phyloP scores from a whole-genome alignment of 306 rosid genomes.

The Cercis canadensis region DNA sequence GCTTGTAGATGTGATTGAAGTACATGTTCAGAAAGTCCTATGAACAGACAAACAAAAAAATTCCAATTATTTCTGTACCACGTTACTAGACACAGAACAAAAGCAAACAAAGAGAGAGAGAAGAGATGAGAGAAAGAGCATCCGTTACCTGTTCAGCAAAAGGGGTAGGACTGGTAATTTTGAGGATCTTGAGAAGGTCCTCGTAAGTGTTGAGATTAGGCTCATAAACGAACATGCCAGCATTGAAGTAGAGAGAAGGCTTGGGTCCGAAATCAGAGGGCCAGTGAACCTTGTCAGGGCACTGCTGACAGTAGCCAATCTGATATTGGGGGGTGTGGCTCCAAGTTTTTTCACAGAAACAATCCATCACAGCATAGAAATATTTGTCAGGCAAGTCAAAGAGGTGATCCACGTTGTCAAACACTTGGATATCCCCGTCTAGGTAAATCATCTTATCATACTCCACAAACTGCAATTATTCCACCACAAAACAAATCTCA shows the following conservation, averaged over 20 bases:
- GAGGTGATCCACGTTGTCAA: constrained; percentile 69
- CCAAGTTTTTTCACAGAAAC: constrained; percentile 83
- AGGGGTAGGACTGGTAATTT: constrained; percentile 56
- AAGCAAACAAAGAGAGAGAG: too few relatives aligned
- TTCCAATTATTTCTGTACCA: too few relatives aligned
- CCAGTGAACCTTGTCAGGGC: constrained; percentile 75
- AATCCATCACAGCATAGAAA: constrained; percentile 82
- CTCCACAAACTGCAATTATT: constrained; percentile 69
- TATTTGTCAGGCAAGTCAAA: constrained; percentile 59
- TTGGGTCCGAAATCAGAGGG: constrained; percentile 57
- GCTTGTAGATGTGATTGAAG: constrained; percentile 63
- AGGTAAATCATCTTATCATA: constrained; percentile 79
- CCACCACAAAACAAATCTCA: too few relatives aligned
- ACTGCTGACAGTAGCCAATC: constrained; percentile 82
- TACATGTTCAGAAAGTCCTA: constrained; percentile 78
- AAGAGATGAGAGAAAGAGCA: too few relatives aligned
- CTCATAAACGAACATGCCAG: constrained; percentile 81
- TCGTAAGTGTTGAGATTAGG: constrained; percentile 61
- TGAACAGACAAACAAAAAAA: neutral
- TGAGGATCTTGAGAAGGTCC: constrained; percentile 57
- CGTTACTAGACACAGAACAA: too few relatives aligned
- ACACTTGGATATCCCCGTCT: constrained; percentile 83
- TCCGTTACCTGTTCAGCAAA: constrained; percentile 93
- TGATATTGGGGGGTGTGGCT: constrained; percentile 54
- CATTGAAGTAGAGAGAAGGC: constrained; percentile 89